phyloP scores from a whole-genome alignment of 31 red algal species.

The Bonnemaisonia californica region DNA sequence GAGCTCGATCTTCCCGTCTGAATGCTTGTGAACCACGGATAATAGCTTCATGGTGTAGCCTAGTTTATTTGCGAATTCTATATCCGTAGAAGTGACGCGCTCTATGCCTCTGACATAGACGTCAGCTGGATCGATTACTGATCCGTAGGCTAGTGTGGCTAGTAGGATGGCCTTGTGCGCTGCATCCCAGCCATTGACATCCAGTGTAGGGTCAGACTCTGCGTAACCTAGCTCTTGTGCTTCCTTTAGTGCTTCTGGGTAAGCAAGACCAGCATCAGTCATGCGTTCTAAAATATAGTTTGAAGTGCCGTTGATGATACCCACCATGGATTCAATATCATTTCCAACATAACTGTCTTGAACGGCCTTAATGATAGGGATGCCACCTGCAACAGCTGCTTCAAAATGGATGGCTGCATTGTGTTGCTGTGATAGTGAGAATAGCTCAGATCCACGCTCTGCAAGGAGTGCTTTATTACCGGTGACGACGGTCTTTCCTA shows the following conservation, averaged over 20 bases:
- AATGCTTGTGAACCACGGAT: neutral
- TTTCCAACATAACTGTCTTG: neutral
- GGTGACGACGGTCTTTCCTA: conserved; percentile 20
- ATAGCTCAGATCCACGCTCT: conserved; percentile 3
- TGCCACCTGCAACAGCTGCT: conserved; percentile 23
- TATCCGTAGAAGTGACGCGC: conserved; percentile 5
- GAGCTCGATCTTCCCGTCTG: neutral
- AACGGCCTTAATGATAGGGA: conserved; percentile 5
- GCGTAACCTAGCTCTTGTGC: conserved; percentile 35
- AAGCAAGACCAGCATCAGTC: neutral
- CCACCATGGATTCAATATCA: neutral
- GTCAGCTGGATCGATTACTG: neutral
- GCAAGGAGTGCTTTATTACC: conserved; percentile 41
- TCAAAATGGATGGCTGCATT: neutral
- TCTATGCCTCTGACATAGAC: conserved; percentile 11
- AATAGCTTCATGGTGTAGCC: conserved; percentile 17
- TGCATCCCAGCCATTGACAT: conserved; percentile 28
- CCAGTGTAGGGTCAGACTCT: conserved; percentile 27
- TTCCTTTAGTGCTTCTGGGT: neutral
- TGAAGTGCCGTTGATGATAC: conserved; percentile 35
- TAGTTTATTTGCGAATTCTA: conserved; percentile 8
- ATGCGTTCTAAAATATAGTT: conserved; percentile 25
- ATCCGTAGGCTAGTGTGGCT: conserved; percentile 7
- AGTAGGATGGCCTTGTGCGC: conserved; percentile 14
- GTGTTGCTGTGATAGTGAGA: neutral